phyloP scores from a whole-genome alignment of 225 moss, liverwort and hornwort genomes.

The Antitrichia curtipendula region DNA sequence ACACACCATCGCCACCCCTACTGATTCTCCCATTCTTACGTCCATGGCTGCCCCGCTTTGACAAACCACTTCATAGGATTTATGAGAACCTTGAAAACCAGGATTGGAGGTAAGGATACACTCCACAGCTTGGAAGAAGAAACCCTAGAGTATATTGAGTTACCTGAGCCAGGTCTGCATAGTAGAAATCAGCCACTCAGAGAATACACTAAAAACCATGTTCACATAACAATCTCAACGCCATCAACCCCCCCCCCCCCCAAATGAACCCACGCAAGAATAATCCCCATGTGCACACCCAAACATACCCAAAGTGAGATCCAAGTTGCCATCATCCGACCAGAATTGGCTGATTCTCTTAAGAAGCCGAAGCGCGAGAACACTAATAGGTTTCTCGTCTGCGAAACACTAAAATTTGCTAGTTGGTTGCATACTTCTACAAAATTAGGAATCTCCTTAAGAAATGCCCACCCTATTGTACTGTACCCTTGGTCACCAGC shows the following conservation, averaged over 20 bases:
- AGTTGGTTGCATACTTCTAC: constrained; percentile 8
- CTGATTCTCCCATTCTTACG: neutral
- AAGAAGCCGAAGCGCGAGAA: constrained; percentile 11
- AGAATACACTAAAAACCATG: neutral
- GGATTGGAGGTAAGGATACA: neutral
- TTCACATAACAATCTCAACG: neutral
- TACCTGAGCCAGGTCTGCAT: neutral
- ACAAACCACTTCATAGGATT: neutral
- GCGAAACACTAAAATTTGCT: neutral
- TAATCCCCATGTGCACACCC: neutral
- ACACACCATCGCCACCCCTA: neutral
- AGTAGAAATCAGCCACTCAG: neutral
- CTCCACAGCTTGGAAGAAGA: neutral
- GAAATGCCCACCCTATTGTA: neutral
- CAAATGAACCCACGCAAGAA: neutral
- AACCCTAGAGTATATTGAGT: neutral
- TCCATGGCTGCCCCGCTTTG: neutral
- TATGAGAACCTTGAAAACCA: too few relatives aligned
- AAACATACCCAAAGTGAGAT: neutral
- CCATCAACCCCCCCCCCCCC: neutral
- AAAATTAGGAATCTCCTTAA: constrained; percentile 11
- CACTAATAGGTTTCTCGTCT: constrained; percentile 4
- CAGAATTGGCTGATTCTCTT: neutral
- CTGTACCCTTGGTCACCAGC: neutral
- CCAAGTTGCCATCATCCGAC: neutral